Evolutionary conservation across 768 basidiomycete species (phyloP), one percentile per base, ranked within the genome.

Genomic region (Pulveroboletus ravenelii): DNA sequence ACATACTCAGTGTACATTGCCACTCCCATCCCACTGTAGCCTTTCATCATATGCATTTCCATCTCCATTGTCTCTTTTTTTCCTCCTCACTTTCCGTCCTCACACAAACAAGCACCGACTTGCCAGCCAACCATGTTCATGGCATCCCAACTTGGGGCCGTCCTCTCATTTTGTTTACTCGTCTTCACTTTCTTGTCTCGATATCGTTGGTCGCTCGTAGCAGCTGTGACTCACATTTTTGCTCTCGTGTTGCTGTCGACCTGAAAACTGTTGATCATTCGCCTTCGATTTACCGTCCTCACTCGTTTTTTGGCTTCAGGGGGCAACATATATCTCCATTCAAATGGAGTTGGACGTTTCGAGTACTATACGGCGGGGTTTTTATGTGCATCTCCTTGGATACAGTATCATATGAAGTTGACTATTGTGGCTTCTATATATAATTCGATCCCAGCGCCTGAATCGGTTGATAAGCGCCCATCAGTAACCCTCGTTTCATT

Each of bases 1-100:
- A 32, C 47, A 54, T 51, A 56, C 25, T 18, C 65, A 65, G 50
- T 67, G 68, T 67, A 69, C 35, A 67, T 68, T 58, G 56, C 49
- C 55, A 52, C 46, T 41, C 56, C 46, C 57, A 65, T 54, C 56
- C 23, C 52, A 68, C 51, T 67, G 66, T 67, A 67, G 54, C 65
- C 47, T 56, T 53, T 55, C 46, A 23, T 51, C 65, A 57, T 43
- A 67, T 51, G 59, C 68, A 68, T 68, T 32, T 62, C 42, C 55
- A 47, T 37, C 35, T 18, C 25, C 46, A n/a, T 34, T 35, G 30
- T n/a, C 43, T 50, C n/a, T 31, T 40, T 43, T 46, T 30, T 34
- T 50, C 32, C 46, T 23, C 20, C 20, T 31, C 30, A 12, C 30
- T 31, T 9, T 31, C 30, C 9, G 3, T 31, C 30, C 5, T 2